Evolutionary conservation across 306 rosid species (phyloP), one percentile per base, ranked within the genome.

Genomic region (Dalbergia cultrata): DNA sequence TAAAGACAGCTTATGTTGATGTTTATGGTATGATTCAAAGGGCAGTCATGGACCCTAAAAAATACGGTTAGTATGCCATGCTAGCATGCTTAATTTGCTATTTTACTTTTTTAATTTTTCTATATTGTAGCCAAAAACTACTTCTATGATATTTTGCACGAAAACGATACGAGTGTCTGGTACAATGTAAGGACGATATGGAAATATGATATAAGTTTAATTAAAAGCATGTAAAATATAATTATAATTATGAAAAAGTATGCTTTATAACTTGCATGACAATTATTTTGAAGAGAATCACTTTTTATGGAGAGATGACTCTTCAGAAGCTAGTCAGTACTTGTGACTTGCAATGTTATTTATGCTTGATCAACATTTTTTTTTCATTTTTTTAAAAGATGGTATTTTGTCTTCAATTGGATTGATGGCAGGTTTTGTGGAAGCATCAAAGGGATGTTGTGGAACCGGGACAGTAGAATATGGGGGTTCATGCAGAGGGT

Each of bases 381-480:
- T 26, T 26, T 26, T 26, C 2, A 26, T 26, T 26, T 26, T 26
- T 26, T 26, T 26, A 9, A 43, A 43, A 43, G 9, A 43, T 7
- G 0, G 7, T 37, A 7, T 43, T 7, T 43, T 6, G 5, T 22
- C 39, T 19, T 68, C 41, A 22, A 21, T 18, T 68, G 22, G 11
- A 41, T 47, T 69, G 67, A 49, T 41, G 39, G 66, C 89, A 92
- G 97, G 88, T 57, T 72, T 93, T 26, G 45, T 4, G 5, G 92
- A 89, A 76, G 83, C 83, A 5, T 74, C 88, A 19, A 90, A 88
- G 75, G 97, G 96, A 56, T 93, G 96, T 56, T 91, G 93, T 43
- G 96, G 97, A 66, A 86, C 89, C 9, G 97, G 97, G 54, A 61
- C 81, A 39, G 18, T 81, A 57, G 97, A 93, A 60, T 89, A 83